These are phyloP conservation scores for Fusarium euwallaceae DNA, from an alignment of 2,329 filamentous ascomycete genomes.

Conservation along the genomic window DNA sequence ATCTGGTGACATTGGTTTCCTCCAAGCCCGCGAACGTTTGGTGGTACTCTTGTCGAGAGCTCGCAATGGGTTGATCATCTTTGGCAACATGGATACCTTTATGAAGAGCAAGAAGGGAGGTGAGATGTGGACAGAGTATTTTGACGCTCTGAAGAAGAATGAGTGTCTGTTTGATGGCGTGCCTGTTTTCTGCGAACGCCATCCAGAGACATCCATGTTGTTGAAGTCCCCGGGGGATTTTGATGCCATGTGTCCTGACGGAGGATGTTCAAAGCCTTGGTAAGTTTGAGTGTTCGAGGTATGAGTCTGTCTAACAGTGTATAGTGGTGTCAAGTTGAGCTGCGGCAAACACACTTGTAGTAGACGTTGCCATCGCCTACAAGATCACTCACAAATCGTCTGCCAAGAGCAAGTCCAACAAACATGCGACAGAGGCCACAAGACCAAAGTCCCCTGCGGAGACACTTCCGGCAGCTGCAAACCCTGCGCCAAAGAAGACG, in stretches of 20 bases:
- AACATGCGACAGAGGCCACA: constrained; percentile 68
- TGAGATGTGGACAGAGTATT: constrained; percentile 68
- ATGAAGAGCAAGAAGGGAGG: constrained; percentile 60
- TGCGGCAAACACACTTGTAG: constrained; percentile 73
- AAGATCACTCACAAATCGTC: constrained; percentile 65
- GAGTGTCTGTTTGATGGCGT: constrained; percentile 71
- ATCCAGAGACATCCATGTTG: constrained; percentile 63
- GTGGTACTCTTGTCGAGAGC: constrained; percentile 80
- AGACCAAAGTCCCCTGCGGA: constrained; percentile 61
- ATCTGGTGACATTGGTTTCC: constrained; percentile 76
- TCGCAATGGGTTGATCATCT: constrained; percentile 73
- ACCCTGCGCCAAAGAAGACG: constrained; percentile 65
- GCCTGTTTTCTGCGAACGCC: constrained; percentile 70
- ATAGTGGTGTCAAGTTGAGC: constrained; percentile 62
- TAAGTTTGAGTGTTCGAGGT: constrained; percentile 48
- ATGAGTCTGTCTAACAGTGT: not conserved
- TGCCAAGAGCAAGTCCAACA: constrained; percentile 55
- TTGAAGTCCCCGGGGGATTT: constrained; percentile 70
- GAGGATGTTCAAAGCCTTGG: constrained; percentile 76
- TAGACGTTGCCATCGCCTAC: constrained; percentile 71
- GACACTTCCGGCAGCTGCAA: constrained; percentile 57
- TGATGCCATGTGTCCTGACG: constrained; percentile 73
- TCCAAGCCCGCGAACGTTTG: constrained; percentile 73
- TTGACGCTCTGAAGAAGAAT: constrained; percentile 66
- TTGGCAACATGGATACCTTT: constrained; percentile 79